phyloP scores from a whole-genome alignment of 129 eudicot genomes.

The Chrysanthemum makinoi region DNA sequence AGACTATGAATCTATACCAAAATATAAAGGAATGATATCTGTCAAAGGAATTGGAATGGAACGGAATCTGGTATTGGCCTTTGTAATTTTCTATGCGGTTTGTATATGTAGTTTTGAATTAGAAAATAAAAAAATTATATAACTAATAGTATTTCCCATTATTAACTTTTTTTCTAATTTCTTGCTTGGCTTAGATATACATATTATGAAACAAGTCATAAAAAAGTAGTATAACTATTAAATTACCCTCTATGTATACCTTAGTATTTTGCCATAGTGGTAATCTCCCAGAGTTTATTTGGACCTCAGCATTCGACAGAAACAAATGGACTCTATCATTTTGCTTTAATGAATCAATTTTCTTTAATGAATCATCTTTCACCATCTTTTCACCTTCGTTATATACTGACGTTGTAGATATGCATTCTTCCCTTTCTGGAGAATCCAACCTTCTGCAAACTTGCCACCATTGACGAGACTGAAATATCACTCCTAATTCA shows the following conservation, averaged over 20 bases:
- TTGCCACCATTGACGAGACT: conserved; percentile 57
- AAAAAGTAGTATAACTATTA: too few species aligned
- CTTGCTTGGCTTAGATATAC: too few species aligned
- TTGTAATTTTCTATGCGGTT: too few species aligned
- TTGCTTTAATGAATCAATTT: conserved; percentile 33
- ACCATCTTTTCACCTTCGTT: neutral
- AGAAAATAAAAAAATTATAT: too few species aligned
- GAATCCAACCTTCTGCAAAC: conserved; percentile 52
- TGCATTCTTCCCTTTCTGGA: conserved; percentile 44
- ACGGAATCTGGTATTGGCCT: neutral
- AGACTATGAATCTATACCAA: conserved; percentile 16
- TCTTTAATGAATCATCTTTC: conserved; percentile 26
- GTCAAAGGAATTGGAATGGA: too few species aligned
- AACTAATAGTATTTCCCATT: too few species aligned
- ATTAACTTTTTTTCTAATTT: too few species aligned
- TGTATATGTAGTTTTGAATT: neutral
- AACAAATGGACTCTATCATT: conserved; percentile 43
- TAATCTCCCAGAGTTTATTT: conserved; percentile 37
- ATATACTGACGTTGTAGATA: conserved; percentile 17
- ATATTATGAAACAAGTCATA: too few species aligned
- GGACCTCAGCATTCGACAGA: conserved; percentile 54
- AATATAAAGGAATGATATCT: neutral
- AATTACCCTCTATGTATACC: conserved; percentile 25
- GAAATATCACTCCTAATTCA: conserved; percentile 38
- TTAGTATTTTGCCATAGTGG: conserved; percentile 54